phyloP scores from a whole-genome alignment of 1,284 basidiomycete species.

The Irpex lacteus region DNA sequence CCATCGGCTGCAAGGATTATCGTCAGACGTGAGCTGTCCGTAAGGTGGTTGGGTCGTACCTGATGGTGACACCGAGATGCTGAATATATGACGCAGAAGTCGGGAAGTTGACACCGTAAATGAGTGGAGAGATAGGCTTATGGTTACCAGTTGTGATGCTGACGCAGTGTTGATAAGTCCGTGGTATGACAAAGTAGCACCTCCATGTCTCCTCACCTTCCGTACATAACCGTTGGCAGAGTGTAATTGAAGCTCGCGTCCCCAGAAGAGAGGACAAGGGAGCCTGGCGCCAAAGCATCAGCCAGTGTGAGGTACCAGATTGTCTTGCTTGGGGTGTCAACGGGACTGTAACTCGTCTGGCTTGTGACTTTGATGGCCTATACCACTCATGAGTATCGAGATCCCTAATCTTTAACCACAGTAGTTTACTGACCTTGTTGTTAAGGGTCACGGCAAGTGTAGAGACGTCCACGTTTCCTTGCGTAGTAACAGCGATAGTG shows the following conservation, averaged over 20 bases:
- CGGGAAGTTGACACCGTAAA: slow-evolving; percentile 46
- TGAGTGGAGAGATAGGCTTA: slow-evolving; percentile 38
- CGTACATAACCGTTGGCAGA: slow-evolving; percentile 39
- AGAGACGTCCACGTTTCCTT: slow-evolving; percentile 41
- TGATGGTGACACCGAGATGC: slow-evolving; percentile 43
- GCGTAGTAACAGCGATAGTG: slow-evolving; percentile 43
- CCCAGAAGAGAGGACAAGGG: slow-evolving; percentile 38
- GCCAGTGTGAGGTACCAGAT: slow-evolving; percentile 46
- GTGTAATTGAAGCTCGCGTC: slow-evolving; percentile 36
- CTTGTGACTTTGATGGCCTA: slow-evolving; percentile 34
- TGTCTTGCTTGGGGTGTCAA: slow-evolving; percentile 41
- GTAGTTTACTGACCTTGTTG: slow-evolving; percentile 21
- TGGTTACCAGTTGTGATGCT: slow-evolving; percentile 34
- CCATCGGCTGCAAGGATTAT: slow-evolving; percentile 33
- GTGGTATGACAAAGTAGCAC: too few relatives aligned
- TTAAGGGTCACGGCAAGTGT: slow-evolving; percentile 36
- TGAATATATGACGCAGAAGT: slow-evolving; percentile 41
- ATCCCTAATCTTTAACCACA: background rate
- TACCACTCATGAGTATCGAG: background rate
- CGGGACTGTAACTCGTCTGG: slow-evolving; percentile 35
- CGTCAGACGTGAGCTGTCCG: background rate
- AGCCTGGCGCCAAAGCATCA: slow-evolving; percentile 35
- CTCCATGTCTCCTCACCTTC: slow-evolving; percentile 6
- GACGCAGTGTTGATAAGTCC: background rate
- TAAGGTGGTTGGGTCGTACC: slow-evolving; percentile 11